Base-by-base conservation (phyloP, 306 rosid species). In the Crotalaria pallida region DNA sequence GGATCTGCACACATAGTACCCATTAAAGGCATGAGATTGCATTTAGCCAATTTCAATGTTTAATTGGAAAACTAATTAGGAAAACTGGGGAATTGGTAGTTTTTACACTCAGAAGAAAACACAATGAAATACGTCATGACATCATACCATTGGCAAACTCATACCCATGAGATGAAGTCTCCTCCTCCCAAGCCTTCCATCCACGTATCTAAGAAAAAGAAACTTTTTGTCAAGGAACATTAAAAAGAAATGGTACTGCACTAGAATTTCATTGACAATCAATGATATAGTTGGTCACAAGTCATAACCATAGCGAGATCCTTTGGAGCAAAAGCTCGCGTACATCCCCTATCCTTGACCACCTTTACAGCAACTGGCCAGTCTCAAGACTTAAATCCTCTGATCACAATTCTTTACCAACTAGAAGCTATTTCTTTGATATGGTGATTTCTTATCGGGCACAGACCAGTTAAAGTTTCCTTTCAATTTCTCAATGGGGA, bases 121-220 rank as follows among this genome's bases (percentile, higher is more conserved):
- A 38, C n/a, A 56, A 48, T 29, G 24, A 26, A 13, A 12, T 18
- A 56, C 47, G 75, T 34, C 43, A 60, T 49, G 56, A 19, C 60
- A 41, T 63, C 33, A 45, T 89, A 91, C 99, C 99, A 75, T 77
- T 84, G 16, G 97, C 82, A 47, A 91, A 88, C 84, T 91, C 97
- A 22, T 85, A 84, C 36, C 82, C 78, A 67, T 82, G 88, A 44
- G 96, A 74, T 16, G 87, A 83, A 44, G 97, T 95, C 81, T 95
- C 99, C 33, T 38, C 80, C 74, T 95, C 99, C 99, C 99, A 95
- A 1, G 78, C 81, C 81, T 91, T 95, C 99, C 99, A 95, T 59
- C 96, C 97, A 57, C 97, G 91, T 70, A 91, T 95, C 99, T 95
- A 59, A 34, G 33, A 5, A 81, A 52, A 65, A 71, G 74, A 73